Conservation (phyloP, 78 protist genomes). For the Dictyostelium firmibasis region DNA sequence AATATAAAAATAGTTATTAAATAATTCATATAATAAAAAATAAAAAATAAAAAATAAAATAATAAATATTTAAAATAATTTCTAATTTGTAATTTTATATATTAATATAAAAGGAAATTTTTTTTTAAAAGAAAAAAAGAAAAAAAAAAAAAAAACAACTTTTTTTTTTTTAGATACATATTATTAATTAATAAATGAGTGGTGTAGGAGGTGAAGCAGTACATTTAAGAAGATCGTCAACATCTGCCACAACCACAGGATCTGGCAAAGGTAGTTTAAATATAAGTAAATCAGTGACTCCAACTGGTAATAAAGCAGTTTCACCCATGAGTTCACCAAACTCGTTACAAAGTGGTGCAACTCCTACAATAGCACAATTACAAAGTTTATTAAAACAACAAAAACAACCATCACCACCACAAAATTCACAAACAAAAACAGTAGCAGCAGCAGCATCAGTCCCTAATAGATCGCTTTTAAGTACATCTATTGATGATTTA, state of each 20-base stretch:
- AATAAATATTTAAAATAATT: background rate
- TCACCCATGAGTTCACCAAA: constrained; percentile 8
- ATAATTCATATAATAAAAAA: background rate
- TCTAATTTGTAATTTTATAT: background rate
- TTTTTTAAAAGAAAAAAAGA: background rate
- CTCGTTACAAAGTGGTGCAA: background rate
- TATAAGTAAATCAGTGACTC: background rate
- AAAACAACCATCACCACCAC: background rate
- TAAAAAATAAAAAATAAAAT: background rate
- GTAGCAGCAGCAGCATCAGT: background rate
- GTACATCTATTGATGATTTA: constrained; percentile 3
- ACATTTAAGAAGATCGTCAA: background rate
- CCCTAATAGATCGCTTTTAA: background rate
- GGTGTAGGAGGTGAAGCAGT: background rate
- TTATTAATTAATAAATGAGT: background rate
- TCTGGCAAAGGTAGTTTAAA: background rate
- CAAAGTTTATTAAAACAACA: background rate
- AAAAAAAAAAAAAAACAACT: background rate
- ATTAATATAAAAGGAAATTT: background rate
- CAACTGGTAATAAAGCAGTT: background rate
- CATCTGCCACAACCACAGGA: background rate
- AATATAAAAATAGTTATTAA: background rate
- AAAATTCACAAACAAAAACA: background rate
- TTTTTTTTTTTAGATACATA: background rate
- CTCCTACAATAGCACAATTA: background rate